phyloP scores from a whole-genome alignment of 352 stramenopile species.

The Thalassiosira hispida region DNA sequence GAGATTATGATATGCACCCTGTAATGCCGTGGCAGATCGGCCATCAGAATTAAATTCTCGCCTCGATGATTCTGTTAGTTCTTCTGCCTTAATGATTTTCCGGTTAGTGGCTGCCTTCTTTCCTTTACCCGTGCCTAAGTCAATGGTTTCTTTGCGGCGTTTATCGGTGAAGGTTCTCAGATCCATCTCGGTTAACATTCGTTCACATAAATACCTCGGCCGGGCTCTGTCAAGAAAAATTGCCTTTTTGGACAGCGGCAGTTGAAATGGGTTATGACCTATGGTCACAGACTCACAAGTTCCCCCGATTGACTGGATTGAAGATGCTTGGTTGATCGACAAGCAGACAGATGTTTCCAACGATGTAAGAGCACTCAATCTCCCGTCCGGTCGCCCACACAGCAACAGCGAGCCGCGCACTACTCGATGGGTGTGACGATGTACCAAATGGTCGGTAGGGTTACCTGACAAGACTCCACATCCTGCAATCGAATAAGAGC shows the following conservation, averaged over 20 bases:
- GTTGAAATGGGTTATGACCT: not conserved
- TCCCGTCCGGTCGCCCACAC: conserved; percentile 47
- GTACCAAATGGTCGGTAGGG: conserved; percentile 73
- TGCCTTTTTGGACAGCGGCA: conserved; percentile 22
- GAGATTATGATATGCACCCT: conserved; percentile 22
- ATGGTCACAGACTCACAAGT: conserved; percentile 35
- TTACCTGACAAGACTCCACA: conserved; percentile 68
- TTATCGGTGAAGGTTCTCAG: conserved; percentile 2
- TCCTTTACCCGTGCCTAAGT: not conserved
- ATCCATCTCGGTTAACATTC: conserved; percentile 50
- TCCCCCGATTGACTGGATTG: conserved; percentile 43
- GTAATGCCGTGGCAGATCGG: not conserved
- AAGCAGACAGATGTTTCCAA: conserved; percentile 43
- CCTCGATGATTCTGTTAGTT: not conserved
- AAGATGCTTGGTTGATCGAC: conserved; percentile 48
- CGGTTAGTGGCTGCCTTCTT: too few species aligned
- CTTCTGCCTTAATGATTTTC: conserved; percentile 2
- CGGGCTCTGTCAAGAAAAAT: conserved; percentile 46
- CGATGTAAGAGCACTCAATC: conserved; percentile 39
- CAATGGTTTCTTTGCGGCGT: conserved; percentile 11
- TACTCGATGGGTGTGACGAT: conserved; percentile 48
- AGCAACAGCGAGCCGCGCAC: conserved; percentile 32
- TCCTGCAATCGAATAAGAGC: conserved; percentile 68
- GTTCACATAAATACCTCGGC: conserved; percentile 69
- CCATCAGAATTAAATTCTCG: not conserved